Evolutionary conservation across 345 rosid species (phyloP), one percentile per base, ranked within the genome.

Genomic region (Clausena lansium): DNA sequence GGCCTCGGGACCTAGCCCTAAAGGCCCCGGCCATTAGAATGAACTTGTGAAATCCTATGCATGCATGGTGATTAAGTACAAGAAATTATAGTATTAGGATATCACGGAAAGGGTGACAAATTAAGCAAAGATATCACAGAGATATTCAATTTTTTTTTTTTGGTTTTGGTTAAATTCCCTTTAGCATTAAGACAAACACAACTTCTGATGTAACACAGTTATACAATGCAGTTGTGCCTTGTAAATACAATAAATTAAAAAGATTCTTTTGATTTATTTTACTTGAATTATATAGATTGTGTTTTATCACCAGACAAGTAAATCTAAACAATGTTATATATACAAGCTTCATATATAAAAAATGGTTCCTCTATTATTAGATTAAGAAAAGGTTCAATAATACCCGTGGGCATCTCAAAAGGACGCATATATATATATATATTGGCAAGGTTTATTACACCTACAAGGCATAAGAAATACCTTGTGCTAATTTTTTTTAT

Each of bases 1-100:
- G 39, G 77, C 67, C 8, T 84, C 89, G 4, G 89, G 88, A 54
- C 87, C 89, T 41, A 87, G 88, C 58, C 84, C 89, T 14, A 55
- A 14, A 70, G 87, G 89, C n/a, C 87, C 83, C 20, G 74, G 74
- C 17, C 74, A 70, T 52, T 70, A 70, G 61, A 52, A 19, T 52
- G 57, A 52, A 52, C 22, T 52, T 52, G 17, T 9, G 47, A 65
- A 32, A n/a, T 22, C 27, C 45, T 65, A 0, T 65, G 39, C 27
- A 24, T 65, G 69, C 47, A 65, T 65, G 45, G 27, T 20, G 27
- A 65, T 24, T 24, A 35, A 33, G 41, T 15, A 32, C 41, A 8
- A 33, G 41, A 33, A 64, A 64, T 30, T 15, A 32, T 63, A 63
- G 9, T 32, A 63, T 5, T 33, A 64, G 41, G 20, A 45, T 13